Conservation (phyloP, 148 eudicot genomes). For the Rhododendron mucronatum region DNA sequence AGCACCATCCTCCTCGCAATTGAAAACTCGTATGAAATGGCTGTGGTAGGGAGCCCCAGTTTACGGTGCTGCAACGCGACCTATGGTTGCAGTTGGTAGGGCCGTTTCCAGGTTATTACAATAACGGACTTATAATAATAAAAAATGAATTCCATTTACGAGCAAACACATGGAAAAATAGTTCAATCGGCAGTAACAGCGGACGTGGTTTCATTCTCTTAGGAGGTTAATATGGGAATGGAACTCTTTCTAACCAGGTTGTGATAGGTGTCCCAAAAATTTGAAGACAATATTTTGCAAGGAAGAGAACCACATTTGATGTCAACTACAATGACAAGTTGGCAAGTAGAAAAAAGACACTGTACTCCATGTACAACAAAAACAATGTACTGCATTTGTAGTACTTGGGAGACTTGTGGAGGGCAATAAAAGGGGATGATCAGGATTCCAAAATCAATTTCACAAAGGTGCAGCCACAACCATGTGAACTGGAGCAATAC, state of each 20-base stretch:
- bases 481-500: neutral
- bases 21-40: too few species aligned
- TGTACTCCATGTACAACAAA: neutral
- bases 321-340: neutral
- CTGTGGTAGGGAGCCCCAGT: too few species aligned
- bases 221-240: neutral
- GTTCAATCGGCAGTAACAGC: too few species aligned
- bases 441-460: neutral
- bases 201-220: too few species aligned
- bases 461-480: neutral
- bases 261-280: neutral
- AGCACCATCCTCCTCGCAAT: too few species aligned
- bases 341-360: neutral
- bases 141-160: too few species aligned
- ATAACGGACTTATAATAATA: too few species aligned
- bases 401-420: neutral
- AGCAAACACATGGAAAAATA: too few species aligned
- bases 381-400: neutral
- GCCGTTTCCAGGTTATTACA: too few species aligned
- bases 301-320: neutral
- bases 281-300: neutral
- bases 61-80: too few species aligned
- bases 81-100: too few species aligned
- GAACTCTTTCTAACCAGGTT: neutral
- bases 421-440: neutral